Base-by-base conservation (phyloP, 2,329 filamentous ascomycete species). In the Gnomoniopsis smithogilvyi region DNA sequence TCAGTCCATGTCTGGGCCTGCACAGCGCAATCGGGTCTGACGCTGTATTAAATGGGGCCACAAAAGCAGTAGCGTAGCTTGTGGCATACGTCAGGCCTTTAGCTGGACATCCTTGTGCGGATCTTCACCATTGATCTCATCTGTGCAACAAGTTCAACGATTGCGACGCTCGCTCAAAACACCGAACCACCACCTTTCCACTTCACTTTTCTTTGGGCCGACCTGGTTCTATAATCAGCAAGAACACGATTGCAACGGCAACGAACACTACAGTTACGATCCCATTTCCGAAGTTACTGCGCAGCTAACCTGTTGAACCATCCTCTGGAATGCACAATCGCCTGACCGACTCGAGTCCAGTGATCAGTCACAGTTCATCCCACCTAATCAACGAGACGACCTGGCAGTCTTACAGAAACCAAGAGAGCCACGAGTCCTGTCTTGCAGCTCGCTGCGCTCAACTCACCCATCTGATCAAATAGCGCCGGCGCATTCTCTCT, bases 31-130 rank as follows among this genome's bases (percentile, higher is more conserved):
- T 10, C 36, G 12, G 51, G 50, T 45, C 54, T 56, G 34, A 52
- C 45, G 59, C 59, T 51, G 26, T 30, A n/a, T n/a, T n/a, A 58
- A 48, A 62, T 59, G 59, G 59, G 58, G 51, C 59, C 59, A 58
- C 52, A 54, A 54, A 62, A 55, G 54, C 49, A 45, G 59, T 54
- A 46, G 52, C 48, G 53, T 15, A 62, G 52, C 56, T 62, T 57
- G 59, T 50, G 43, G 48, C 60, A 56, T 62, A 49, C 57, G 60
- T 62, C 56, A 51, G 56, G 59, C 38, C 46, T 51, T 43, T 52
- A 62, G 54, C 45, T 46, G 26, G 26, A 30, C 26, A 30, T 51
- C 56, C 51, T 59, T 43, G 33, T 34, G 56, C 60, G 56, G 56
- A 62, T 62, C 56, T 55, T 50, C 36, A 41, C 48, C 54, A 34